Percentiles rank a stretch among this genome's conserved stretches.
These are phyloP conservation scores for Leccinum barrowsii DNA, from an alignment of 768 basidiomycete genomes.

Conservation along the genomic window DNA sequence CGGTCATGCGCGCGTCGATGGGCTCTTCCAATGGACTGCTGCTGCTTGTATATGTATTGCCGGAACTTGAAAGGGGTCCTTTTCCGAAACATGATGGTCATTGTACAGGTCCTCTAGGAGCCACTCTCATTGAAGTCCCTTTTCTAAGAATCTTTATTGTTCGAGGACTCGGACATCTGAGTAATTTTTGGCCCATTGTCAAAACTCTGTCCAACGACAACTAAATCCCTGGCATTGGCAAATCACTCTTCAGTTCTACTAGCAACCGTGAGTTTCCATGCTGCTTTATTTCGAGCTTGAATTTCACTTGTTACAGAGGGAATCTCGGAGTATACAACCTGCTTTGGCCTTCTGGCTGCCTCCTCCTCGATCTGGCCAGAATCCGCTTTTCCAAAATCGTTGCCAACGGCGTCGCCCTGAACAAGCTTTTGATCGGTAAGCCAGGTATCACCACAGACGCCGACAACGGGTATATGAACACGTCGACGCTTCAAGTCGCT, in stretches of 20 bases:
- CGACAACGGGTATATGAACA: slow-evolving; percentile 52
- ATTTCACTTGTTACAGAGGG: slow-evolving; percentile 28
- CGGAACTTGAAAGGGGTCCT: too few species aligned
- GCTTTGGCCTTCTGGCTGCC: slow-evolving; percentile 34
- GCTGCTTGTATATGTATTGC: too few species aligned
- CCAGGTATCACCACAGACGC: slow-evolving; percentile 51
- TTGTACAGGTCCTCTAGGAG: too few species aligned
- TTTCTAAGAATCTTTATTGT: too few species aligned
- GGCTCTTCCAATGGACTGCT: too few species aligned
- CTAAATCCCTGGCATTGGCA: too few species aligned
- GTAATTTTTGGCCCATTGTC: too few species aligned
- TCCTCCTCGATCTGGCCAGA: slow-evolving; percentile 40
- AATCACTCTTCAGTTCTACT: slow-evolving; percentile 8
- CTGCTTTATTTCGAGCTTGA: background rate
- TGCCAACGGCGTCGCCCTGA: slow-evolving; percentile 50
- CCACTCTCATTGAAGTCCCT: too few species aligned
- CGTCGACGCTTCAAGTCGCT: slow-evolving; percentile 43
- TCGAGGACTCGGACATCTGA: too few species aligned
- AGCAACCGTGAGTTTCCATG: slow-evolving; percentile 8
- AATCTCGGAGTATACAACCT: slow-evolving; percentile 34
- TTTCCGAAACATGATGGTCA: too few species aligned
- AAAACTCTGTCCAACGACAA: background rate
- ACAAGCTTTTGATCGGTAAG: slow-evolving; percentile 75
- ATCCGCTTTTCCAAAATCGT: slow-evolving; percentile 44
- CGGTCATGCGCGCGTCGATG: too few species aligned